A percentile compares a stretch with the other conserved stretches of the same genome.
Conservation (phyloP, 768 basidiomycete genomes). For the Aureoboletus auriporus region DNA sequence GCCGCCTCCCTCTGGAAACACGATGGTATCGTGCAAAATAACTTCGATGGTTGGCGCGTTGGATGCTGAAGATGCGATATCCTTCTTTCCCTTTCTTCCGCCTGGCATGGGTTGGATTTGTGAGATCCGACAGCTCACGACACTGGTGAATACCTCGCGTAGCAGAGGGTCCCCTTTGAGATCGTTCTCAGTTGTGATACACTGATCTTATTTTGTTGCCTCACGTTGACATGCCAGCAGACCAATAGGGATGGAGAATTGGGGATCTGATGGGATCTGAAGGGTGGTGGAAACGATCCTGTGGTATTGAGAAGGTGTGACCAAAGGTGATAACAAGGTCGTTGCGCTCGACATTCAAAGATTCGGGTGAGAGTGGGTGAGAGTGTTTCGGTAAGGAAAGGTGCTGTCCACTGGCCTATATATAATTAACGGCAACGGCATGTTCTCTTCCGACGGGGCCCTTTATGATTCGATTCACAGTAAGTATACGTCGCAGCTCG, state of each 20-base stretch:
- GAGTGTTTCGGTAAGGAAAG: background rate
- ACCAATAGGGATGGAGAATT: conserved; percentile 62
- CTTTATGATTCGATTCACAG: no score
- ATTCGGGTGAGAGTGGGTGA: background rate
- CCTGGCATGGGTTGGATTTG: conserved; percentile 36
- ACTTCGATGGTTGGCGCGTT: conserved; percentile 56
- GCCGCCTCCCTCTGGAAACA: conserved; percentile 83
- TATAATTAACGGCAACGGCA: no score
- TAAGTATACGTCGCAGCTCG: no score
- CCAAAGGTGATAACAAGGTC: conserved; percentile 39
- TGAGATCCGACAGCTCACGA: conserved; percentile 48
- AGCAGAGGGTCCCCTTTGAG: conserved; percentile 66
- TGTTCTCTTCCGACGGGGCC: no score
- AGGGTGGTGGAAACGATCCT: conserved; percentile 59
- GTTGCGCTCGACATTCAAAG: conserved; percentile 33
- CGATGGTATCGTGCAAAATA: conserved; percentile 68
- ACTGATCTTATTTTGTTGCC: conserved; percentile 10
- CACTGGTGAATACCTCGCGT: conserved; percentile 50
- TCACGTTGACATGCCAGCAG: conserved; percentile 77
- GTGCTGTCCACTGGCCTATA: no score
- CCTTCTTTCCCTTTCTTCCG: conserved; percentile 55
- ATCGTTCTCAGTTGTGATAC: conserved; percentile 6
- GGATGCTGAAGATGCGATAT: conserved; percentile 41
- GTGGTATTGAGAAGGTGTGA: conserved; percentile 58
- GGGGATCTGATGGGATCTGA: conserved; percentile 46